These are phyloP conservation scores for Hemisphaericaspora nanyangensis DNA, from an alignment of 805 yeast species.

Conservation along the genomic window DNA sequence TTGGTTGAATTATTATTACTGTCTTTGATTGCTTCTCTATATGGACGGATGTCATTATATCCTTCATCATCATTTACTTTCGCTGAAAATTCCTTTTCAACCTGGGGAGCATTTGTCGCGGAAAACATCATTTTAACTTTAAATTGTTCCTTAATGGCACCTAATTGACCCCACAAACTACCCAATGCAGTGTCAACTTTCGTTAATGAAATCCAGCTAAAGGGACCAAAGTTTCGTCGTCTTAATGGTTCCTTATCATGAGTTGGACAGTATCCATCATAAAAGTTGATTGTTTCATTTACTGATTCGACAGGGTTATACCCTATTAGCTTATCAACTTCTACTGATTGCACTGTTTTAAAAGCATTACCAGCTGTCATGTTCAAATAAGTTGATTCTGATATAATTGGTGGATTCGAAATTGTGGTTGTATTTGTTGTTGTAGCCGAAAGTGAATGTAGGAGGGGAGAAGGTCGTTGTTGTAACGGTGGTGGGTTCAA, in stretches of 20 bases:
- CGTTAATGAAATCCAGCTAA: slow-evolving; percentile 27
- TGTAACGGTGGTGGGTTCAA: too few species aligned
- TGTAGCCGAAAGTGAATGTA: background rate
- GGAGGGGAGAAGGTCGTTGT: too few species aligned
- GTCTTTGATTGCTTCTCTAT: slow-evolving; percentile 3
- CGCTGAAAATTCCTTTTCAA: slow-evolving; percentile 6
- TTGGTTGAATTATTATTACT: background rate
- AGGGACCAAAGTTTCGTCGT: slow-evolving; percentile 28
- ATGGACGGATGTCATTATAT: slow-evolving; percentile 8
- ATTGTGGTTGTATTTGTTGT: background rate
- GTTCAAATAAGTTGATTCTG: background rate
- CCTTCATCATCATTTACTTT: slow-evolving; percentile 12
- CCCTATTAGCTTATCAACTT: slow-evolving; percentile 5
- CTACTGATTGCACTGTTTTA: background rate
- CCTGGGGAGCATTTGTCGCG: background rate
- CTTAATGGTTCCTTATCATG: slow-evolving; percentile 20
- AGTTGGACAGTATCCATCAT: slow-evolving; percentile 20
- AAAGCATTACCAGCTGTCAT: background rate
- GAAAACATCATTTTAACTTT: background rate
- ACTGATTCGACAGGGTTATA: slow-evolving; percentile 13
- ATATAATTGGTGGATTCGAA: background rate
- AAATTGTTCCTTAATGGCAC: slow-evolving; percentile 4
- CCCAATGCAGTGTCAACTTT: slow-evolving; percentile 21
- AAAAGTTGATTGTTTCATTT: slow-evolving; percentile 16
- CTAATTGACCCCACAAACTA: slow-evolving; percentile 11